phyloP scores from a whole-genome alignment of 495 filamentous ascomycete species.

The Evernia prunastri region DNA sequence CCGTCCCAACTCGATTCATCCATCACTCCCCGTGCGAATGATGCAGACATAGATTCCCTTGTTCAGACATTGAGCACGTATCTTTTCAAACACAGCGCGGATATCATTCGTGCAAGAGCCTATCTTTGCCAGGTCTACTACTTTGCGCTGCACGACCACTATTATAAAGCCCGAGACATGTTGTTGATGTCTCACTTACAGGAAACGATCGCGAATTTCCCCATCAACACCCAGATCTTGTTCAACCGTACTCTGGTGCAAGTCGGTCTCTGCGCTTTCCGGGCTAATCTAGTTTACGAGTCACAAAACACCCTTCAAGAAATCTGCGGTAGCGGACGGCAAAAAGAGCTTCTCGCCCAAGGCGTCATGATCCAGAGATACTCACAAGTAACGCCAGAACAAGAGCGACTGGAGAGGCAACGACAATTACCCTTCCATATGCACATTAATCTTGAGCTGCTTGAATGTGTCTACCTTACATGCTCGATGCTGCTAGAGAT shows the following conservation, averaged over 20 bases:
- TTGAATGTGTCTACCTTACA: constrained; percentile 97
- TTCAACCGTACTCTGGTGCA: constrained; percentile 98
- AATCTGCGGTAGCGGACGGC: constrained; percentile 91
- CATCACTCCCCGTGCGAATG: constrained; percentile 65
- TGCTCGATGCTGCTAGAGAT: constrained; percentile 99
- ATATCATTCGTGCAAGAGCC: constrained; percentile 89
- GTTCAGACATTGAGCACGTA: constrained; percentile 89
- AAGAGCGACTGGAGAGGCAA: constrained; percentile 92
- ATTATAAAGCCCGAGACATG: constrained; percentile 95
- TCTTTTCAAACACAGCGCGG: constrained; percentile 86
- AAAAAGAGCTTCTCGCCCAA: constrained; percentile 97
- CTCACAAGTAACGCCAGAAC: constrained; percentile 90
- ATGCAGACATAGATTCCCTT: constrained; percentile 60
- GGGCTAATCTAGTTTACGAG: constrained; percentile 92
- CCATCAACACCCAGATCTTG: constrained; percentile 93
- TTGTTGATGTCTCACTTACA: constrained; percentile 99
- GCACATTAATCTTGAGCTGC: constrained; percentile 98
- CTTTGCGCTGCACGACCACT: constrained; percentile 92
- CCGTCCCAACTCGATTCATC: constrained; percentile 63
- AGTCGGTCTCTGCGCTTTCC: constrained; percentile 97
- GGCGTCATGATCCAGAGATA: constrained; percentile 97
- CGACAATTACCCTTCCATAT: constrained; percentile 98
- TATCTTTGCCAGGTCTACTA: constrained; percentile 99
- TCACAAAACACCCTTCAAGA: constrained; percentile 94
- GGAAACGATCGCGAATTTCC: constrained; percentile 90